A percentile compares a stretch with the other conserved stretches of the same genome.
These are phyloP conservation scores for Mucor sp. DNA, from an alignment of 371 early-diverging fungal genomes.

Conservation along the genomic window DNA sequence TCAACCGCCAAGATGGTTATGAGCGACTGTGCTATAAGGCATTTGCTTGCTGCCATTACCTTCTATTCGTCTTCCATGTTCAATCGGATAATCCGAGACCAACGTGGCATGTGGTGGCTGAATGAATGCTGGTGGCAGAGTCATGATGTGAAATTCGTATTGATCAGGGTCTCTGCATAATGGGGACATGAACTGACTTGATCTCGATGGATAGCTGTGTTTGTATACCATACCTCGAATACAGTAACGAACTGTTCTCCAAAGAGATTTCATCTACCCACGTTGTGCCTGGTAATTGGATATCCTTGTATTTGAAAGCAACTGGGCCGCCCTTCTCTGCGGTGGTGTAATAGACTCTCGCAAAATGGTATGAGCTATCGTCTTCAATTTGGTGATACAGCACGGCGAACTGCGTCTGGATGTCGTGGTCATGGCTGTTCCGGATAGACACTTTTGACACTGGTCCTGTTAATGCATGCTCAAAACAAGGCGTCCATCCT, in stretches of 20 bases:
- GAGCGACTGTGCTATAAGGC: not conserved
- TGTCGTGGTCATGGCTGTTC: slow-evolving; percentile 2
- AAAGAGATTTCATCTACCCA: slow-evolving; percentile 40
- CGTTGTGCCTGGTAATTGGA: slow-evolving; percentile 40
- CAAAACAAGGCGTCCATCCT: slow-evolving; percentile 32
- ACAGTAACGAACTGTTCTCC: slow-evolving; percentile 33
- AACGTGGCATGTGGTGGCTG: slow-evolving; percentile 23
- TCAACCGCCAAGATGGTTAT: not conserved
- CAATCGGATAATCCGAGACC: slow-evolving; percentile 9
- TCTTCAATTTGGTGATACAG: slow-evolving; percentile 41
- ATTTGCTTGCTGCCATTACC: slow-evolving; percentile 7
- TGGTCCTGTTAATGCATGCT: slow-evolving; percentile 36
- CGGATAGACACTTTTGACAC: slow-evolving; percentile 28
- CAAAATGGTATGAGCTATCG: slow-evolving; percentile 34
- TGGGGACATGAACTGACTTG: not conserved
- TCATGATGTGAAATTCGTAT: slow-evolving; percentile 35
- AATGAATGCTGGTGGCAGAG: slow-evolving; percentile 28
- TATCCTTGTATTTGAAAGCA: slow-evolving; percentile 39
- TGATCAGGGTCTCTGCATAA: slow-evolving; percentile 41
- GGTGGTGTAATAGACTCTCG: slow-evolving; percentile 37
- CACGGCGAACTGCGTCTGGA: slow-evolving; percentile 27
- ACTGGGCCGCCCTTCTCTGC: not conserved
- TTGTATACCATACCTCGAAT: slow-evolving; percentile 33
- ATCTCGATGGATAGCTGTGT: not conserved
- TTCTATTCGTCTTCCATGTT: slow-evolving; percentile 29